Conservation (phyloP, 306 rosid genomes). For the Quercus ilex region DNA sequence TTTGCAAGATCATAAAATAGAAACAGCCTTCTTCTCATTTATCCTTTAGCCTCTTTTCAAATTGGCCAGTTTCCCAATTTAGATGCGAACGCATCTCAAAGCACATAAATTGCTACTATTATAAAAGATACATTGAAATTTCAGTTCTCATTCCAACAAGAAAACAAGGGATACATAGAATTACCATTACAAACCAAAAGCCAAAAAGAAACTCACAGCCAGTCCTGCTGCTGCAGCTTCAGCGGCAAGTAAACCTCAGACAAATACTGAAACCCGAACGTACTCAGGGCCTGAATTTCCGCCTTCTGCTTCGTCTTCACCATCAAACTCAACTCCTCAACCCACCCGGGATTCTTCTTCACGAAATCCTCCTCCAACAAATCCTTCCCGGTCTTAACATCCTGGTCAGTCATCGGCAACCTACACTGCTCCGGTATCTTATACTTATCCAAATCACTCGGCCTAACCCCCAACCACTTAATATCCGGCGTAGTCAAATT, state of each 20-base stretch:
- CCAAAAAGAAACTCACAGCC: conserved; percentile 41
- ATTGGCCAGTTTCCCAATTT: not conserved
- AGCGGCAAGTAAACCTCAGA: conserved; percentile 85
- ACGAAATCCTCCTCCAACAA: conserved; percentile 91
- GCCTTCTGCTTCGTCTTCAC: conserved; percentile 97
- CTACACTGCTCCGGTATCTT: conserved; percentile 91
- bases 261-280: conserved; percentile 87
- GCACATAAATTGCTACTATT: not conserved
- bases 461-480: conserved; percentile 91
- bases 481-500: conserved; percentile 93
- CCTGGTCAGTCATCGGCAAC: conserved; percentile 92
- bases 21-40: not conserved
- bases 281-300: conserved; percentile 90
- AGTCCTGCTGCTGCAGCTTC: conserved; percentile 85
- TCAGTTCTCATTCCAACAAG: not conserved
- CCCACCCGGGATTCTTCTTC: conserved; percentile 96
- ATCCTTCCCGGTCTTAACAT: conserved; percentile 95
- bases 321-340: conserved; percentile 84
- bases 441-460: conserved; percentile 90
- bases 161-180: not conserved
- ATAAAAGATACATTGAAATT: not conserved
- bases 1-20: conserved; percentile 11
- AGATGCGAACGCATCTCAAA: not conserved
- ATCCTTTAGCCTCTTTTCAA: not conserved
- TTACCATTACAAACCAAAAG: not conserved